Evolutionary conservation across 2,329 filamentous ascomycete genomes (phyloP), one percentile per base, ranked within the genome.

Genomic region (Davidsoniella australis): DNA sequence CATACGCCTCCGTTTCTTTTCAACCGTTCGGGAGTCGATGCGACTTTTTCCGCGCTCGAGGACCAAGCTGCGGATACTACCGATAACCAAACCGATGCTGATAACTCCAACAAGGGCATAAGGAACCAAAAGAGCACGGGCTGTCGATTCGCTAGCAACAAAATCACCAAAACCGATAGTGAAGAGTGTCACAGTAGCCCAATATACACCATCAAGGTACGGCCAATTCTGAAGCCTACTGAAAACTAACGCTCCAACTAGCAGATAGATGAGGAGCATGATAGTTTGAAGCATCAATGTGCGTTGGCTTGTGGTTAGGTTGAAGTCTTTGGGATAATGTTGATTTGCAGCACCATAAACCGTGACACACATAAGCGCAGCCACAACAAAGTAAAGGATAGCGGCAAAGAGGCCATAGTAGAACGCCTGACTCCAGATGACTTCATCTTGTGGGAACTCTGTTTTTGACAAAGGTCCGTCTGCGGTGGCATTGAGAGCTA

Each of bases 261-360:
- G 77, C 0, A 95, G 67, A 68, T 91, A 94, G 44, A 85, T 65
- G 47, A 94, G 79, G 59, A 93, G 85, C 49, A 83, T 68, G 63
- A 93, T 93, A 1, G 86, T 94, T 63, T 95, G 88, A 24, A 94
- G 65, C 69, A 95, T 94, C 18, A 95, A 67, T 0, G 85, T 94
- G 8, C 88, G 75, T 62, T 95, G 88, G 53, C 81, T 82, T 48
- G 80, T 75, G 0, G 82, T 88, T 20, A 94, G 69, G 56, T 73
- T 68, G 56, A 94, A 94, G 58, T 86, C 80, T 56, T 85, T 81
- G 5, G 73, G 72, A 57, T 94, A 94, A 56, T 85, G 82, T 1
- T 69, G 68, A 0, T 59, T 58, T 14, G 76, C 74, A 43, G 87
- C 88, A 7, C 86, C 86, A 50, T 80, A 71, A 65, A 89, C 85